phyloP scores from a whole-genome alignment of 2,329 filamentous ascomycete species.

The Xylaria sp. region DNA sequence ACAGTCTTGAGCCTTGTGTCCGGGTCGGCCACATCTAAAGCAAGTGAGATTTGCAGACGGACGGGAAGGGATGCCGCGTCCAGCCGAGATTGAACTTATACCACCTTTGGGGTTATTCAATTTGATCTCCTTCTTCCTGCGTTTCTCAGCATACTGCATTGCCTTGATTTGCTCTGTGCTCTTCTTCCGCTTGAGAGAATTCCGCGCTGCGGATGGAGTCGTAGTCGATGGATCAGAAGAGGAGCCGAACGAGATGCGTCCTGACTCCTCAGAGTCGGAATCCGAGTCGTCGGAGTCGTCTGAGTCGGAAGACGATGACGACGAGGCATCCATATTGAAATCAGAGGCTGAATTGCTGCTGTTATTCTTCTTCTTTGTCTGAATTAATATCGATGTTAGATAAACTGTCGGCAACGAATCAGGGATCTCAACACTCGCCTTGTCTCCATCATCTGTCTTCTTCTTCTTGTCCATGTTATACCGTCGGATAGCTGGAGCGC shows the following conservation, averaged over 20 bases:
- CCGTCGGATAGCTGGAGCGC: slow-evolving; percentile 25
- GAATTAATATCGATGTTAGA: slow-evolving; percentile 29
- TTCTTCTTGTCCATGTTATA: slow-evolving; percentile 34
- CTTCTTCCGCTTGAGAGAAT: slow-evolving; percentile 41
- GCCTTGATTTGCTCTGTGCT: slow-evolving; percentile 44
- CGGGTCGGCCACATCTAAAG: slow-evolving; percentile 55
- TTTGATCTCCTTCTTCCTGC: slow-evolving; percentile 62
- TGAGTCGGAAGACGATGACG: slow-evolving; percentile 14
- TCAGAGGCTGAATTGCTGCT: slow-evolving; percentile 35
- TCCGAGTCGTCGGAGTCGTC: slow-evolving; percentile 13
- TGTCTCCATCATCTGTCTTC: slow-evolving; percentile 15
- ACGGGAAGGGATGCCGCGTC: slow-evolving; percentile 34
- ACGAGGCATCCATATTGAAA: slow-evolving; percentile 33
- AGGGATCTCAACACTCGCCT: slow-evolving; percentile 16
- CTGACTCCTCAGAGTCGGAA: slow-evolving; percentile 6
- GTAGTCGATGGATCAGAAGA: slow-evolving; percentile 35
- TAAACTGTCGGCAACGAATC: neutral
- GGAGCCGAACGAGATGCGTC: slow-evolving; percentile 37
- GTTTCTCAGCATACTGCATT: slow-evolving; percentile 50
- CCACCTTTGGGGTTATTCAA: slow-evolving; percentile 46
- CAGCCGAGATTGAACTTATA: slow-evolving; percentile 55
- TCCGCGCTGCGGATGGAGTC: slow-evolving; percentile 33
- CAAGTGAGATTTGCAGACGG: slow-evolving; percentile 41
- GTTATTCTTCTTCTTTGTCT: slow-evolving; percentile 28
- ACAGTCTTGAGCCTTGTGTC: slow-evolving; percentile 46